These are phyloP conservation scores for Alectoria sarmentosa DNA, from an alignment of 495 filamentous ascomycete species.

Conservation along the genomic window DNA sequence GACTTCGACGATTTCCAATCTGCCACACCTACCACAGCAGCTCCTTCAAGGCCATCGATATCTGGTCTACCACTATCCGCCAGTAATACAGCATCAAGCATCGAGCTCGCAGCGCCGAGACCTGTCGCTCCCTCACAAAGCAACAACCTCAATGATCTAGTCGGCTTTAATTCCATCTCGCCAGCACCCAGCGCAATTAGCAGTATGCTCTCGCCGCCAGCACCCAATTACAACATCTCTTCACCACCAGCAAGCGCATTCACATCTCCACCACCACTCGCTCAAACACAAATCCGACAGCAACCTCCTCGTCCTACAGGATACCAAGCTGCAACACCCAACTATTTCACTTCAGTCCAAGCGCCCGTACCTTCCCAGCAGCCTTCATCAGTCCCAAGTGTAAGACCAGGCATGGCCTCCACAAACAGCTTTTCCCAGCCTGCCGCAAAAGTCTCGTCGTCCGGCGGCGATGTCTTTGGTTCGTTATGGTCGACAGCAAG, in stretches of 20 bases:
- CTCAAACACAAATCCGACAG: conserved; percentile 32
- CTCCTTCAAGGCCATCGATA: conserved; percentile 40
- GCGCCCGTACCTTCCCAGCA: conserved; percentile 33
- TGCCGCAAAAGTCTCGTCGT: conserved; percentile 45
- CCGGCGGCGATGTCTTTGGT: conserved; percentile 76
- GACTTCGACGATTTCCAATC: conserved; percentile 99
- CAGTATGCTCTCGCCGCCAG: conserved; percentile 43
- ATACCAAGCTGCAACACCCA: conserved; percentile 74
- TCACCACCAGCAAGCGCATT: conserved; percentile 40
- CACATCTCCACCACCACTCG: conserved; percentile 39
- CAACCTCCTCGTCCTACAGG: conserved; percentile 48
- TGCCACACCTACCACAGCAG: conserved; percentile 56
- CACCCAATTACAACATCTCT: conserved; percentile 46
- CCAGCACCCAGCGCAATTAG: conserved; percentile 50
- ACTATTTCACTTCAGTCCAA: conserved; percentile 88
- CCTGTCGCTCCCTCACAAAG: conserved; percentile 75
- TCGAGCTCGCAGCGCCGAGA: conserved; percentile 73
- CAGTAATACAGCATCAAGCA: conserved; percentile 54
- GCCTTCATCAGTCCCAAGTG: conserved; percentile 24
- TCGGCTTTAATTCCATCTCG: conserved; percentile 73
- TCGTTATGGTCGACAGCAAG: conserved; percentile 76
- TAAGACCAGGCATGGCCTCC: conserved; percentile 28
- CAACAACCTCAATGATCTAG: conserved; percentile 69
- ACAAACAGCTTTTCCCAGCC: conserved; percentile 35
- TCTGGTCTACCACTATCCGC: conserved; percentile 40